Percentiles rank a stretch among this genome's conserved stretches.
phyloP scores from a whole-genome alignment of 768 basidiomycete genomes.

The Gyrodon lividus region DNA sequence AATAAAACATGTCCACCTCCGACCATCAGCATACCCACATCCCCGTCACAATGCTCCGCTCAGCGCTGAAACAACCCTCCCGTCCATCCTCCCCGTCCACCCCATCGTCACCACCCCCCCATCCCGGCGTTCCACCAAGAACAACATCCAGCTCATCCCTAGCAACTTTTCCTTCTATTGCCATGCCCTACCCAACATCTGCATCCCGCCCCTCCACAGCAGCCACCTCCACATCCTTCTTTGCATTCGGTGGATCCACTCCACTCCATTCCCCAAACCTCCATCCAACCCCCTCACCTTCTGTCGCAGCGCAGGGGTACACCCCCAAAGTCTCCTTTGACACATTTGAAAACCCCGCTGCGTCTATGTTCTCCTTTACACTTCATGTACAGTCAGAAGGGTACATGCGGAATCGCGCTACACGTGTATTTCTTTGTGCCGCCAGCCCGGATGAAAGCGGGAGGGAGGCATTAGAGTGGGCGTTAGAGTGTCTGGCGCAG shows the following conservation, averaged over 20 bases:
- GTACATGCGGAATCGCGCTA: slow-evolving; percentile 71
- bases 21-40: slow-evolving; percentile 12
- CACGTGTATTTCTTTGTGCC: slow-evolving; percentile 88
- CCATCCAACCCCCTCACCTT: slow-evolving; percentile 13
- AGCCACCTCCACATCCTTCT: slow-evolving; percentile 21
- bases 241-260: slow-evolving; percentile 11
- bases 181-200: slow-evolving; percentile 19
- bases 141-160: slow-evolving; percentile 21
- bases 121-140: slow-evolving; percentile 10
- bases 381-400: slow-evolving; percentile 82
- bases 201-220: slow-evolving; percentile 10
- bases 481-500: slow-evolving; percentile 78
- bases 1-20: too few relatives aligned
- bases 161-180: slow-evolving; percentile 16
- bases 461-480: slow-evolving; percentile 86
- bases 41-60: slow-evolving; percentile 38
- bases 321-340: slow-evolving; percentile 71
- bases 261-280: slow-evolving; percentile 17
- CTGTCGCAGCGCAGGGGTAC: slow-evolving; percentile 32
- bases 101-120: slow-evolving; percentile 26
- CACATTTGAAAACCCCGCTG: slow-evolving; percentile 79
- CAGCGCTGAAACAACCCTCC: slow-evolving; percentile 51
- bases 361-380: slow-evolving; percentile 86
- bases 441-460: slow-evolving; percentile 88
- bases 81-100: slow-evolving; percentile 17